These are phyloP conservation scores for Tagetes erecta DNA, from an alignment of 129 eudicot species.

Conservation along the genomic window DNA sequence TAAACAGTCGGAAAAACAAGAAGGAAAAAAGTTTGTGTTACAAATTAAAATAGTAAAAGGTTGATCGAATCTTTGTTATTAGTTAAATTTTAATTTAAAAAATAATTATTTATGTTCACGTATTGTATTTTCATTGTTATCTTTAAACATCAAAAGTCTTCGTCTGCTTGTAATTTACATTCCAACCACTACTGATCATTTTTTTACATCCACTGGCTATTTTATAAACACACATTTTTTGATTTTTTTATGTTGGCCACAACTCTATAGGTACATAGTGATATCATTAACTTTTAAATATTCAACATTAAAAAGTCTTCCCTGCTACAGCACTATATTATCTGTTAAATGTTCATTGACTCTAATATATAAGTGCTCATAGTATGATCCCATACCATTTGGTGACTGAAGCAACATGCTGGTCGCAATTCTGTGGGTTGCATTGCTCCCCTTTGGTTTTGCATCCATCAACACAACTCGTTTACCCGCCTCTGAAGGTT, in stretches of 20 bases:
- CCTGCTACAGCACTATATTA: background rate
- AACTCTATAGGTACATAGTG: background rate
- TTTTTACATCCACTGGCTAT: background rate
- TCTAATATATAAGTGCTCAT: background rate
- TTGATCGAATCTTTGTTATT: no score
- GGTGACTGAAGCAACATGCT: slow-evolving; percentile 13
- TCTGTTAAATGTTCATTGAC: background rate
- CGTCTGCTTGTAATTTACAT: background rate
- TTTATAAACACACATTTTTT: background rate
- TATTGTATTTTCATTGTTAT: no score
- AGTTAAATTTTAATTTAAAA: no score
- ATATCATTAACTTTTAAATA: slow-evolving; percentile 2
- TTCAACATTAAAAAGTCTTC: slow-evolving; percentile 2
- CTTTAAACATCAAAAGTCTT: background rate
- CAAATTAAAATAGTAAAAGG: no score
- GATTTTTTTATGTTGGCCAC: background rate
- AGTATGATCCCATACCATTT: background rate
- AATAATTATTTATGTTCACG: no score
- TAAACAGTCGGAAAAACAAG: no score
- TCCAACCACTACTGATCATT: background rate
- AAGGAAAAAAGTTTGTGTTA: no score
- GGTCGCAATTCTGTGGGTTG: slow-evolving; percentile 16
- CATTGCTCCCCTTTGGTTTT: slow-evolving; percentile 26
- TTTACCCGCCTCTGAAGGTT: slow-evolving; percentile 2
- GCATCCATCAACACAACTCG: slow-evolving; percentile 34